These are phyloP conservation scores for Teratosphaeria nubilosa DNA, from an alignment of 2,329 filamentous ascomycete species.

Conservation along the genomic window DNA sequence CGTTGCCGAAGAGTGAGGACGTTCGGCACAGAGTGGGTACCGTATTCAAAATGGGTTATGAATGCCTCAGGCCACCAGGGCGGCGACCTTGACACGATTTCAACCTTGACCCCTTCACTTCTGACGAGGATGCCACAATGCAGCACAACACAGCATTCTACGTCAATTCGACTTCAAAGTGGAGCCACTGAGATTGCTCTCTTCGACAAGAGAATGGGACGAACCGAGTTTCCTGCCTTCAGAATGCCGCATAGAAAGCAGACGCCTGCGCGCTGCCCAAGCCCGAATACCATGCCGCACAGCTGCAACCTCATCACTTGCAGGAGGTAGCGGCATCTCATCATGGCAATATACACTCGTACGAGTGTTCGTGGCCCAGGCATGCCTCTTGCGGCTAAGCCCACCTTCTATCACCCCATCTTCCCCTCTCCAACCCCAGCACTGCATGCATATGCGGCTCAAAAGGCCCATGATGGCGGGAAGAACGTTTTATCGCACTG, in stretches of 20 bases:
- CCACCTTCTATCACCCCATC: neutral
- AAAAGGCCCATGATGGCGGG: neutral
- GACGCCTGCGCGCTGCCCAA: neutral
- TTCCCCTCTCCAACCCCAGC: neutral
- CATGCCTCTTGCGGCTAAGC: neutral
- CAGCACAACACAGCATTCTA: neutral
- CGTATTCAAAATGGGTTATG: no score
- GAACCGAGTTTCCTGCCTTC: no score
- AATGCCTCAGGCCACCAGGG: no score
- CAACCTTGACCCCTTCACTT: no score
- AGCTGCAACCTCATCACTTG: neutral
- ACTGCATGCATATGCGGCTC: neutral
- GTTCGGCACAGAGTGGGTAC: no score
- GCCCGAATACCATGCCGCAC: no score
- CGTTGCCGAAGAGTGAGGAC: no score
- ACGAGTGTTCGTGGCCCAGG: neutral
- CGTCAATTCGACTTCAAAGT: neutral
- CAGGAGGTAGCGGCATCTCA: neutral
- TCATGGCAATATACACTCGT: neutral
- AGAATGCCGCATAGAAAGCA: neutral
- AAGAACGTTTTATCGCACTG: neutral
- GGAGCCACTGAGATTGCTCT: neutral
- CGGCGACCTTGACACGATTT: no score
- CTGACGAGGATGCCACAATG: neutral
- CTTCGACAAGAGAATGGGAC: neutral